Evolutionary conservation across 2,329 filamentous ascomycete species (phyloP), one percentile per base, ranked within the genome.

Genomic region (Leptodontidium sp.): DNA sequence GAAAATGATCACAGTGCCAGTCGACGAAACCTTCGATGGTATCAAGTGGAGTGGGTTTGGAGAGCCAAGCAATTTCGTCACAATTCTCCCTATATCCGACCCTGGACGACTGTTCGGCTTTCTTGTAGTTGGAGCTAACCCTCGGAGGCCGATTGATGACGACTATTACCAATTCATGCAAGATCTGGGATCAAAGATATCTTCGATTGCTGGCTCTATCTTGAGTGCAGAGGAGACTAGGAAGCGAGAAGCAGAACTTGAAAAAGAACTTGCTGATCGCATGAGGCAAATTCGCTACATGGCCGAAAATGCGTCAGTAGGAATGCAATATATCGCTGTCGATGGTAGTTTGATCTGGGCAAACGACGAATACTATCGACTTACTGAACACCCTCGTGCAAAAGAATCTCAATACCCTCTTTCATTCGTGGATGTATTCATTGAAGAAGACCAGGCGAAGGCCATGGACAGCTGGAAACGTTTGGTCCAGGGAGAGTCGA

Each of bases 281-380:
- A 67, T 69, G 43, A 72, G 67, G 45, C 69, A 75, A 53, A 74
- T 75, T 45, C 61, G 69, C 21, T 76, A 76, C 50, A 76, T 77
- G 74, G 76, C 76, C 21, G 70, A 77, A 43, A 70, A 77, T 61
- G 74, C 74, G 11, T 72, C 75, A 29, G 71, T 77, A 58, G 75
- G 75, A 14, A 76, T 77, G 74, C 64, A 71, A 15, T 75, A 75
- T 62, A 65, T 77, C 9, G 69, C 68, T 4, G 50, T 67, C n/a
- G 73, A 77, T 52, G 75, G 75, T 5, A 68, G 49, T 11, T 70
- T 69, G 4, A 59, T 71, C 7, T 77, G 75, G 75, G 75, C 75
- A 4, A 77, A 77, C 65, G 67, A 75, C 4, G 71, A 75, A 63
- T 77, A 75, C 40, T 76, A 72, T 49, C 61, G 68, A 24, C 50